Percentiles rank a stretch among this genome's conserved stretches.
Evolutionary conservation across 164 flowering plant genomes (phyloP).

Genomic region (Macadamia integrifolia): DNA sequence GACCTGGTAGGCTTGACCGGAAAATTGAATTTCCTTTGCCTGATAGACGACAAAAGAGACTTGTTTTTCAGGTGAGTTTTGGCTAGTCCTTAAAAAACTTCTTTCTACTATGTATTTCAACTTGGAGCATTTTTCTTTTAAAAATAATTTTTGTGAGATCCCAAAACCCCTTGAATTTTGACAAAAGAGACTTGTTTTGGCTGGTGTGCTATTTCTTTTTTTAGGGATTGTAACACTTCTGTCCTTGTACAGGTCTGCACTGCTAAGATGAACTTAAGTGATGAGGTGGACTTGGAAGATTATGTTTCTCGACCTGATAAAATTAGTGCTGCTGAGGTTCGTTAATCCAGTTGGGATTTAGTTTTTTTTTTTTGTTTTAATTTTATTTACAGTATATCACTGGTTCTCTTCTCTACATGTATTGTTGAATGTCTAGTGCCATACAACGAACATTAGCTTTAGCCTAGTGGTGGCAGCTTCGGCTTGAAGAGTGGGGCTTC

Average conservation of each 20-base stretch:
- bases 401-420: too few relatives aligned
- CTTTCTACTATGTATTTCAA: not conserved
- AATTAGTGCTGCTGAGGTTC: conserved; percentile 98
- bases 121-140: not conserved
- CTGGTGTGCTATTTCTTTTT: too few relatives aligned
- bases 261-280: conserved; percentile 90
- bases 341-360: conserved; percentile 15
- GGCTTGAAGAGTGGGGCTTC: too few relatives aligned
- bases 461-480: too few relatives aligned
- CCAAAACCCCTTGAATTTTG: too few relatives aligned
- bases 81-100: not conserved
- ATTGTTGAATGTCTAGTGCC: too few relatives aligned
- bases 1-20: conserved; percentile 96
- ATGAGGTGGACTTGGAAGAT: conserved; percentile 97
- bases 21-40: conserved; percentile 97
- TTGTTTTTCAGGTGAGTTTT: conserved; percentile 78
- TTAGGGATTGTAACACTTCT: not conserved
- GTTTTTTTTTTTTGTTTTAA: too few relatives aligned
- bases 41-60: conserved; percentile 93
- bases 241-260: conserved; percentile 74
- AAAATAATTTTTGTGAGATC: not conserved
- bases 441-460: too few relatives aligned
- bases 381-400: not conserved
- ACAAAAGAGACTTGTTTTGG: too few relatives aligned
- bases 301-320: conserved; percentile 98